Evolutionary conservation across 805 yeast species (phyloP).

Genomic region (Maudiozyma pseudohumilis): DNA sequence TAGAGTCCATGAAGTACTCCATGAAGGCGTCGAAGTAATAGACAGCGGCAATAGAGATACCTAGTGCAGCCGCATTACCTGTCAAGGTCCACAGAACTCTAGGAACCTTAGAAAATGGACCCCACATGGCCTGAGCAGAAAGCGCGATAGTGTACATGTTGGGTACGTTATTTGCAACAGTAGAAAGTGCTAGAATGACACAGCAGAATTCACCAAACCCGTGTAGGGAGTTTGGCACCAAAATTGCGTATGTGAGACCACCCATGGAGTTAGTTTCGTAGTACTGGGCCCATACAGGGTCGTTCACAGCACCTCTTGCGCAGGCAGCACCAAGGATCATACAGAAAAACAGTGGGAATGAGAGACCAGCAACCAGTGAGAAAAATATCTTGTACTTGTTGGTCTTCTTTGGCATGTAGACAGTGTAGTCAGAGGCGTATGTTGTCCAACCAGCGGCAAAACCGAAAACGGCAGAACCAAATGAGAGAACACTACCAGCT

Average conservation of each 20-base stretch:
- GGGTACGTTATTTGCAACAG: constrained; percentile 87
- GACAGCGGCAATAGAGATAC: constrained; percentile 83
- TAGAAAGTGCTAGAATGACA: constrained; percentile 74
- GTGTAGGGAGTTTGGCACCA: constrained; percentile 71
- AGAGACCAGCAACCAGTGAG: constrained; percentile 53
- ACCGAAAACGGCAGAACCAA: constrained; percentile 77
- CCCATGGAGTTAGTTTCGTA: constrained; percentile 55
- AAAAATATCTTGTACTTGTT: constrained; percentile 50
- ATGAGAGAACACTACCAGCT: constrained; percentile 70
- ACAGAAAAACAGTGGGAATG: constrained; percentile 59
- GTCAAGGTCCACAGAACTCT: constrained; percentile 72
- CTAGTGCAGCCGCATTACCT: constrained; percentile 71
- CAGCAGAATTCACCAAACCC: constrained; percentile 87
- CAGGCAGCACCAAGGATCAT: constrained; percentile 82
- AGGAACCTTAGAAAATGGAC: constrained; percentile 64
- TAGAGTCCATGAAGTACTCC: constrained; percentile 81
- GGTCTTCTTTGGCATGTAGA: constrained; percentile 64
- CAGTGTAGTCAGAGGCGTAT: constrained; percentile 85
- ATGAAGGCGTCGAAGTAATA: constrained; percentile 63
- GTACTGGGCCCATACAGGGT: constrained; percentile 36
- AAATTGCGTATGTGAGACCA: constrained; percentile 71
- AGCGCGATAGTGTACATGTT: constrained; percentile 87
- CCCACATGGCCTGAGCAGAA: constrained; percentile 79
- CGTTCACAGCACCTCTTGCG: constrained; percentile 51
- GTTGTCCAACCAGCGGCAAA: constrained; percentile 94